These are phyloP conservation scores for Orbilia javanica DNA, from an alignment of 2,329 filamentous ascomycete genomes.

Conservation along the genomic window DNA sequence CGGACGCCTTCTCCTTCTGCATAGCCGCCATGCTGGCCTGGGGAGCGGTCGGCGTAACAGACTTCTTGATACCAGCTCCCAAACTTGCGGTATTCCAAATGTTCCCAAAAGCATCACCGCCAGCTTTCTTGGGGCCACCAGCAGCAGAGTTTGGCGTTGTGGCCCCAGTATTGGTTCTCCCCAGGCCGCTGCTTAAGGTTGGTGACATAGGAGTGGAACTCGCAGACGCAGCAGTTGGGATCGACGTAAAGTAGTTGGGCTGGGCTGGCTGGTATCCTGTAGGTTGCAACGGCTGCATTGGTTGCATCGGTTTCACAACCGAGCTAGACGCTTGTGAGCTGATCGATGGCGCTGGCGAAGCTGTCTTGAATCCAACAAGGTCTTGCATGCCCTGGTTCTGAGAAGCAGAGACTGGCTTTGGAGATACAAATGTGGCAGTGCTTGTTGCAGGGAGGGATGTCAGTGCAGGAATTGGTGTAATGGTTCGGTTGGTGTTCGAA, in stretches of 20 bases:
- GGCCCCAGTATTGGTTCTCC: constrained; percentile 61
- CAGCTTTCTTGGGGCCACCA: constrained; percentile 65
- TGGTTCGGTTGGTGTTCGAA: constrained; percentile 59
- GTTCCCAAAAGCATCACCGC: constrained; percentile 88
- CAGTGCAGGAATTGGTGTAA: constrained; percentile 66
- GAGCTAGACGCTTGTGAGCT: constrained; percentile 68
- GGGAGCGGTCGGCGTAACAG: constrained; percentile 71
- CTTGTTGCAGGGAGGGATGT: constrained; percentile 67
- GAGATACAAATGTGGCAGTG: constrained; percentile 75
- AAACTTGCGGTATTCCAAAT: constrained; percentile 78
- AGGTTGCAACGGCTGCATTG: constrained; percentile 63
- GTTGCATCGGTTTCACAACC: constrained; percentile 66
- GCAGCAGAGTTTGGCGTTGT: constrained; percentile 65
- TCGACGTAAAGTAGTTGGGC: constrained; percentile 95
- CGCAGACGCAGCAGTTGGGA: constrained; percentile 67
- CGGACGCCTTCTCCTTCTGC: constrained; percentile 97
- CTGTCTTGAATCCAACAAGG: constrained; percentile 82
- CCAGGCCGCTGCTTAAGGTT: constrained; percentile 64
- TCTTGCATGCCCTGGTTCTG: constrained; percentile 84
- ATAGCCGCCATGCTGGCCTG: constrained; percentile 90
- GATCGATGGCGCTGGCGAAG: constrained; percentile 76
- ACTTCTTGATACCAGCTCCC: constrained; percentile 81
- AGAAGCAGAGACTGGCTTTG: constrained; percentile 85
- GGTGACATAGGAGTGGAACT: constrained; percentile 33
- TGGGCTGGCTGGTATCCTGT: constrained; percentile 80